Percentiles rank a stretch among this genome's conserved stretches.
Evolutionary conservation across 257 asterid species (phyloP).

Genomic region (Nicotiana obtusifolia): DNA sequence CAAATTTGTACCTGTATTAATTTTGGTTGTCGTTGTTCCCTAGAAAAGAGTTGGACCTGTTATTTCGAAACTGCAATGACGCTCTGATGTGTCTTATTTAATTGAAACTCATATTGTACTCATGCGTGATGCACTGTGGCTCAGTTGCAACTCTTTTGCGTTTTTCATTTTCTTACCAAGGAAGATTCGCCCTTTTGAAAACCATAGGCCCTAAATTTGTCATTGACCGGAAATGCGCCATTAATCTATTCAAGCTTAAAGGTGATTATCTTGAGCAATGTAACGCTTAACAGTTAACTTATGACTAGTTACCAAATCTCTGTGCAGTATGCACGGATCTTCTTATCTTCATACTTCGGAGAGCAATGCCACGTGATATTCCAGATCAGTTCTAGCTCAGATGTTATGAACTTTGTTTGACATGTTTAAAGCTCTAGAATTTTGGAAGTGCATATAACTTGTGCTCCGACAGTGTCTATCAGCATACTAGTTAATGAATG

Average conservation of each 20-base stretch:
- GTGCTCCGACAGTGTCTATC: background rate
- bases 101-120: background rate
- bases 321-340: too few relatives aligned
- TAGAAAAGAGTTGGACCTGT: background rate
- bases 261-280: background rate
- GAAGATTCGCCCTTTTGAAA: background rate
- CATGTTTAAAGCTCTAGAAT: background rate
- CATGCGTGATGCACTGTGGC: background rate
- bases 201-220: background rate
- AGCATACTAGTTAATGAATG: background rate
- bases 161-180: background rate
- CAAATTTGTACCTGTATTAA: background rate
- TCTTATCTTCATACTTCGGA: background rate
- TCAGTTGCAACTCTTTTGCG: background rate
- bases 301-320: background rate
- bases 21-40: background rate
- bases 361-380: background rate
- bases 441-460: background rate
- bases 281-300: background rate
- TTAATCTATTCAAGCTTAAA: background rate
- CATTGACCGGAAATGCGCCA: background rate
- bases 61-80: background rate
- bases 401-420: background rate
- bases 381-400: slow-evolving; percentile 2
- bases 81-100: background rate